Percentiles rank a stretch among this genome's conserved stretches.
Evolutionary conservation across 31 red algal species (phyloP).

Genomic region (Odonthalia washingtoniensis): DNA sequence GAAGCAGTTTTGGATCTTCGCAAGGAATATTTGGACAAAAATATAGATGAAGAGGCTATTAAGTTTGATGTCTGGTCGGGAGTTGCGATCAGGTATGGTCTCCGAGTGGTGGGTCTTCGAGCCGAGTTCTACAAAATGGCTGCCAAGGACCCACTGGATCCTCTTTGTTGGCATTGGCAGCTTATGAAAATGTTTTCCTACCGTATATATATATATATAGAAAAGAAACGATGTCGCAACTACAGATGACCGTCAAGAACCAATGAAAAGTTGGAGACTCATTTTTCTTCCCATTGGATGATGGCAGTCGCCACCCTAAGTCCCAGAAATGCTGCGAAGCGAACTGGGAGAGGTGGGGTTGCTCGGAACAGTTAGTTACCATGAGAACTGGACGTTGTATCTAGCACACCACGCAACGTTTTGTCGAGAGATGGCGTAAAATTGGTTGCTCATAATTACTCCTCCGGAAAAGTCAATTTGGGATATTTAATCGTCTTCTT

Average conservation of each 20-base stretch:
- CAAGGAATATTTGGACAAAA: background rate
- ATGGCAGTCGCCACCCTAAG: constrained; percentile 52
- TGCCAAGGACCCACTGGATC: constrained; percentile 6
- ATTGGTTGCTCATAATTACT: constrained; percentile 19
- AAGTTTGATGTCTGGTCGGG: constrained; percentile 10
- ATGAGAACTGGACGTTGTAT: no score
- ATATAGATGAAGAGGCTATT: background rate
- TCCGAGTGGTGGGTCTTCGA: no score
- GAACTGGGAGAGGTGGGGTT: background rate
- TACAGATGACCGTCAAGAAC: constrained; percentile 2
- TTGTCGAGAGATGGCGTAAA: constrained; percentile 6
- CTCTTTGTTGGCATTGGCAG: no score
- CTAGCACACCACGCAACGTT: no score
- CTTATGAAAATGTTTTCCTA: background rate
- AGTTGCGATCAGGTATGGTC: background rate
- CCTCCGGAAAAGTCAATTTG: background rate
- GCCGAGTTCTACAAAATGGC: constrained; percentile 26
- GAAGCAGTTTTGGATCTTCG: constrained; percentile 27
- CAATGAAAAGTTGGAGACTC: no score
- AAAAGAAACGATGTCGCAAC: background rate
- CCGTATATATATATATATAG: constrained; percentile 5
- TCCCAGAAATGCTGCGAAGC: constrained; percentile 36
- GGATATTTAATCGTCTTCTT: background rate
- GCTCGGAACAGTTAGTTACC: background rate
- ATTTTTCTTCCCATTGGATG: constrained; percentile 17